Conservation (phyloP, 306 rosid species). For the Cicer bijugum region DNA sequence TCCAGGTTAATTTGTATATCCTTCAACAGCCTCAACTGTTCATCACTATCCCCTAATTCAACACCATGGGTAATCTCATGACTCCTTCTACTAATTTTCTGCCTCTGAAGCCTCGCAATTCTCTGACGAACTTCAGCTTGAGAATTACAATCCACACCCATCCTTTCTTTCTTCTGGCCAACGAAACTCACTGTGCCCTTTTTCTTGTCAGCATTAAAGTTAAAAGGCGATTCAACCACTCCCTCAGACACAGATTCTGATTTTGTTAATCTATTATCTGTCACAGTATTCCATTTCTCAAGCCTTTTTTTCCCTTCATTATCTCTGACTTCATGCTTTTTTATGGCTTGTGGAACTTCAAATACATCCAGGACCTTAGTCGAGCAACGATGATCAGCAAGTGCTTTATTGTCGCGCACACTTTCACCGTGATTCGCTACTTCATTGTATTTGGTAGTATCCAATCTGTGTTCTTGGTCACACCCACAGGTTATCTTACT, state of each 20-base stretch:
- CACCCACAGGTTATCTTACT: slow-evolving; percentile 22
- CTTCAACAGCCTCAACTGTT: slow-evolving; percentile 70
- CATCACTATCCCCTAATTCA: slow-evolving; percentile 52
- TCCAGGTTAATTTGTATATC: slow-evolving; percentile 68
- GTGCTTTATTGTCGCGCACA: slow-evolving; percentile 37
- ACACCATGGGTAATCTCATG: slow-evolving; percentile 56
- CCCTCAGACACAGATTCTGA: slow-evolving; percentile 48
- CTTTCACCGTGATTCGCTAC: neutral
- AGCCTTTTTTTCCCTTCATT: slow-evolving; percentile 26
- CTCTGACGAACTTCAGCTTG: slow-evolving; percentile 58
- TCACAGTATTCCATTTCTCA: slow-evolving; percentile 42
- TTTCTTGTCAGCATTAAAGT: slow-evolving; percentile 42
- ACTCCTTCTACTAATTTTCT: slow-evolving; percentile 47
- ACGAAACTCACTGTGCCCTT: slow-evolving; percentile 45
- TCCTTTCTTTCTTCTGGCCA: slow-evolving; percentile 45
- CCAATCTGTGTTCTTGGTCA: slow-evolving; percentile 42
- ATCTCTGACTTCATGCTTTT: slow-evolving; percentile 41
- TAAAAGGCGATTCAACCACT: slow-evolving; percentile 30
- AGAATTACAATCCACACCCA: slow-evolving; percentile 40
- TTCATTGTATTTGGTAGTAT: slow-evolving; percentile 23
- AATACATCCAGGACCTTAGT: slow-evolving; percentile 66
- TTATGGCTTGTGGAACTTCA: slow-evolving; percentile 61
- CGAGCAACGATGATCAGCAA: slow-evolving; percentile 41
- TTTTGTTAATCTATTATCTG: slow-evolving; percentile 50
- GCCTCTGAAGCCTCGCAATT: slow-evolving; percentile 61